phyloP scores from a whole-genome alignment of 2,329 filamentous ascomycete species.

The Colletotrichum plurivorum region DNA sequence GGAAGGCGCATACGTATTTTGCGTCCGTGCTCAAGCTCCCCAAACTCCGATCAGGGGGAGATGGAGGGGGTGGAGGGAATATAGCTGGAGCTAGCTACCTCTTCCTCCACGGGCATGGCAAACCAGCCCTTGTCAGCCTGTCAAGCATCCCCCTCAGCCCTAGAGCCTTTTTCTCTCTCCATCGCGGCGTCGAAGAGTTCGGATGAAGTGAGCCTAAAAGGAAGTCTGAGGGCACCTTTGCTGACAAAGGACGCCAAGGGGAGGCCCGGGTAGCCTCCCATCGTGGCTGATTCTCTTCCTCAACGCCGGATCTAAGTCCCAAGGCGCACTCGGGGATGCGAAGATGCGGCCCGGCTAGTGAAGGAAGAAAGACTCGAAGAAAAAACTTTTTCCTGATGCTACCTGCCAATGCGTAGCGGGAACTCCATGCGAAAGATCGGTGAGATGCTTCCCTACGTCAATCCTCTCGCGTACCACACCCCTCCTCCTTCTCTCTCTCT shows the following conservation, averaged over 20 bases:
- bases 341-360: neutral
- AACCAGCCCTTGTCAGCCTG: too few species aligned
- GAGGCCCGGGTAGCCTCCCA: neutral
- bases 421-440: neutral
- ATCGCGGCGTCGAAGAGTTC: constrained; percentile 8
- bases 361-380: neutral
- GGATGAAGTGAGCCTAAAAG: neutral
- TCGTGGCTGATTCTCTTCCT: neutral
- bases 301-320: too few species aligned
- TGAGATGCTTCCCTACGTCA: constrained; percentile 9
- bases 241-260: neutral
- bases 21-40: constrained; percentile 2
- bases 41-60: neutral
- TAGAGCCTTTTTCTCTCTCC: neutral
- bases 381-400: neutral
- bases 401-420: neutral
- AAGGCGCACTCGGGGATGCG: neutral
- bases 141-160: neutral
- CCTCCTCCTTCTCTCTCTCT: neutral
- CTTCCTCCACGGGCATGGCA: too few species aligned
- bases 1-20: too few species aligned
- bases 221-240: neutral
- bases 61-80: neutral
- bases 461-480: neutral
- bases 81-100: too few species aligned